Conservation (phyloP, 176 grass and related monocot genomes). For the Musa acuminata region DNA sequence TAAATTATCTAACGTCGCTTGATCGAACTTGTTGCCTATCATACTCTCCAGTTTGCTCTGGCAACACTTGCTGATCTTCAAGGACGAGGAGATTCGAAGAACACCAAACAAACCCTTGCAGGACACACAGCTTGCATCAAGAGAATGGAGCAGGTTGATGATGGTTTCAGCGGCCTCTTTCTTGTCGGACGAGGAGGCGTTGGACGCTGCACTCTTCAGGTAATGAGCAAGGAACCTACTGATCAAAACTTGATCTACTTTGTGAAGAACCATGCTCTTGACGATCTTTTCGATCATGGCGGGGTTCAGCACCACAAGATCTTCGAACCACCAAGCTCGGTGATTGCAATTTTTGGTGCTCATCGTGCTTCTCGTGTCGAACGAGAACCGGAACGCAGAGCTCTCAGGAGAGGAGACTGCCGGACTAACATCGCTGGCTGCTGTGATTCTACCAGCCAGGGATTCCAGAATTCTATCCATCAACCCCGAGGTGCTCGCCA, state of each 20-base stretch:
- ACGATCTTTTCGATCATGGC: slow-evolving; percentile 45
- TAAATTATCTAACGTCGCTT: slow-evolving; percentile 78
- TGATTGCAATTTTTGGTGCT: slow-evolving; percentile 35
- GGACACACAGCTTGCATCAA: slow-evolving; percentile 50
- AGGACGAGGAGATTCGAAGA: slow-evolving; percentile 45
- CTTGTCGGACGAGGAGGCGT: slow-evolving; percentile 39
- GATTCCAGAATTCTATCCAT: slow-evolving; percentile 42
- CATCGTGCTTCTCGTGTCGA: slow-evolving; percentile 71
- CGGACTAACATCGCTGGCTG: slow-evolving; percentile 47
- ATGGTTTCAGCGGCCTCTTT: slow-evolving; percentile 35
- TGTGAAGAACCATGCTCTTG: slow-evolving; percentile 39
- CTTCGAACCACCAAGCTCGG: slow-evolving; percentile 92
- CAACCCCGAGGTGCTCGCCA: slow-evolving; percentile 31
- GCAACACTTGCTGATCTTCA: slow-evolving; percentile 32
- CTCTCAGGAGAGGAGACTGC: slow-evolving; percentile 83
- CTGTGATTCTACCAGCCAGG: slow-evolving; percentile 43
- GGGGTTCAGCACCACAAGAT: slow-evolving; percentile 42
- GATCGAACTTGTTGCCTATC: slow-evolving; percentile 76
- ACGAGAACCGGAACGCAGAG: slow-evolving; percentile 70
- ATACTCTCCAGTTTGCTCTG: slow-evolving; percentile 49
- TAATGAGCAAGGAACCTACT: slow-evolving; percentile 77
- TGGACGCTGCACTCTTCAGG: slow-evolving; percentile 46
- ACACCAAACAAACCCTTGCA: slow-evolving; percentile 84
- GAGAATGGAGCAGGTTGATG: slow-evolving; percentile 36
- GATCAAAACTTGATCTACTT: slow-evolving; percentile 48